These are phyloP conservation scores for Tetrahymena elliotti DNA, from an alignment of 73 alveolate species.

Conservation along the genomic window DNA sequence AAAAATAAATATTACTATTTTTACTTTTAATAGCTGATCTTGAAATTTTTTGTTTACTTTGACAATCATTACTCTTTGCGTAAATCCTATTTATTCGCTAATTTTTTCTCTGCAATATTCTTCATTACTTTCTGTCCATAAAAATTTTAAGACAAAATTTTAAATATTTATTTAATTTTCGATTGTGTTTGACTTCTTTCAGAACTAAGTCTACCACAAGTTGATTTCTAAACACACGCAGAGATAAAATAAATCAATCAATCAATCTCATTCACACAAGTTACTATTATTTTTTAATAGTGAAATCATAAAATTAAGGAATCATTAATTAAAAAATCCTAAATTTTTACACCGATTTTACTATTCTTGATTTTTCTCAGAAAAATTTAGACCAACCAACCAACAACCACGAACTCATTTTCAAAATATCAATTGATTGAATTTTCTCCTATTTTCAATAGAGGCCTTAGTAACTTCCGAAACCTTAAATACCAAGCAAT, in stretches of 20 bases:
- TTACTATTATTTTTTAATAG: too few species aligned
- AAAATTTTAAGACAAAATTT: not conserved
- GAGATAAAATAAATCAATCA: too few species aligned
- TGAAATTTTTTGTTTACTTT: not conserved
- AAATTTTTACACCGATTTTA: not conserved
- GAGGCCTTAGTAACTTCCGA: not conserved
- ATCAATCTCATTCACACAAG: too few species aligned
- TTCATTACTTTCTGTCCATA: not conserved
- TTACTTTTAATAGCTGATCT: not conserved
- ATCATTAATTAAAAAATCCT: too few species aligned
- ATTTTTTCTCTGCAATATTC: not conserved
- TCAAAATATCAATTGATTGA: too few species aligned
- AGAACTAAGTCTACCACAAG: too few species aligned
- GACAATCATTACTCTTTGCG: not conserved
- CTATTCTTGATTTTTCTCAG: too few species aligned
- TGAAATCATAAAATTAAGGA: too few species aligned
- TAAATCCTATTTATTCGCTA: not conserved
- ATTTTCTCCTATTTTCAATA: too few species aligned
- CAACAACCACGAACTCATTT: not conserved
- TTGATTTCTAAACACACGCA: not conserved
- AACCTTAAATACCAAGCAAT: not conserved
- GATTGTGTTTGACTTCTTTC: not conserved
- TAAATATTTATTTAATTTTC: not conserved
- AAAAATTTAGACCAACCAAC: too few species aligned
- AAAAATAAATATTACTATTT: not conserved